Percentiles rank a stretch among this genome's conserved stretches.
Conservation (phyloP, 1,284 basidiomycete genomes). For the Trichosporon ovoides region DNA sequence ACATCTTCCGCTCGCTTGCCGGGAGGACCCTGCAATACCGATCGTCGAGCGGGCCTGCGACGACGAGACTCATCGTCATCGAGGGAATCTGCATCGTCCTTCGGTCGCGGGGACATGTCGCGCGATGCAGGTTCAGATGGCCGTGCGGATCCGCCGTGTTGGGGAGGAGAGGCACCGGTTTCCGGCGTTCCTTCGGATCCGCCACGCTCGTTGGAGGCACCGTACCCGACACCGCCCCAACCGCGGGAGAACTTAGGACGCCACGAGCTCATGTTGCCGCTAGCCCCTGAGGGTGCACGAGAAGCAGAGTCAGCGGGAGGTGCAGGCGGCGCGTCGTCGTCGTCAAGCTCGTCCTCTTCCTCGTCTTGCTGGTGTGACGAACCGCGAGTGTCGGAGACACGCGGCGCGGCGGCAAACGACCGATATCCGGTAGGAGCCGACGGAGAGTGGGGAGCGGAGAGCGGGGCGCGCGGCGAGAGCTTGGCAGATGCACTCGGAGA, state of each 20-base stretch:
- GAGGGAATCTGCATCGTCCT: slow-evolving; percentile 19
- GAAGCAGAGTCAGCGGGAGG: neutral
- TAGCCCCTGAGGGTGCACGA: neutral
- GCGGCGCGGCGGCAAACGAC: slow-evolving; percentile 12
- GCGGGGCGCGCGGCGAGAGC: slow-evolving; percentile 13
- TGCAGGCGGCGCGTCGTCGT: slow-evolving; percentile 15
- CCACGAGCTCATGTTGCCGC: slow-evolving; percentile 18
- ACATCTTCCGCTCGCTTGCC: slow-evolving; percentile 14
- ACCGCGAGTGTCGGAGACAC: slow-evolving; percentile 19
- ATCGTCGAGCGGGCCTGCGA: slow-evolving; percentile 12
- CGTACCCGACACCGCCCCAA: slow-evolving; percentile 28
- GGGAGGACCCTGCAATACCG: neutral
- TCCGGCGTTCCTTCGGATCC: slow-evolving; percentile 25
- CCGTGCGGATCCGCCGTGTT: neutral
- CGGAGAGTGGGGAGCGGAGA: slow-evolving; percentile 16
- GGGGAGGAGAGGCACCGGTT: slow-evolving; percentile 11
- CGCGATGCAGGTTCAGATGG: slow-evolving; percentile 10
- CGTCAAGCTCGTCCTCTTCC: slow-evolving; percentile 19
- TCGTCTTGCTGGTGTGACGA: slow-evolving; percentile 15
- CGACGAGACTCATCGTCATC: slow-evolving; percentile 12
- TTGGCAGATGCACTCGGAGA: slow-evolving; percentile 12
- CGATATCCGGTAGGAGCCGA: slow-evolving; percentile 11
- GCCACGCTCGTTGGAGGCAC: slow-evolving; percentile 36
- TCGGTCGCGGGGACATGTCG: slow-evolving; percentile 14
- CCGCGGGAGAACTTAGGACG: slow-evolving; percentile 21